Evolutionary conservation across 1,284 basidiomycete genomes (phyloP).

Genomic region (Ganoderma resinaceum): DNA sequence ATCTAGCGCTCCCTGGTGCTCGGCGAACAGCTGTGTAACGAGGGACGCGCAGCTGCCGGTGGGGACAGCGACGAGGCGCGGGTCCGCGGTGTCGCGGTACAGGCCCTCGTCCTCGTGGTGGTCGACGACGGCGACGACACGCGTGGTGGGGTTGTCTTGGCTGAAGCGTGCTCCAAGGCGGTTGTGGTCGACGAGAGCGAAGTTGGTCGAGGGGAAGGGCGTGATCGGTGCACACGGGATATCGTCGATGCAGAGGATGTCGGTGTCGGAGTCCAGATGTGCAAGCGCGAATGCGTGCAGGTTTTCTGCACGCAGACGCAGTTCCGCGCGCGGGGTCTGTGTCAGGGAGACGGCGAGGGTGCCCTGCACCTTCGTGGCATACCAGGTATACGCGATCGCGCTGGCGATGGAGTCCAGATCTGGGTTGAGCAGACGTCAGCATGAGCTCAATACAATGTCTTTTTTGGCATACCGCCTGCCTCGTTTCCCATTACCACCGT

Average conservation of each 20-base stretch:
- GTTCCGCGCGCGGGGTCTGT: conserved; percentile 73
- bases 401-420: conserved; percentile 91
- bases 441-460: conserved; percentile 7
- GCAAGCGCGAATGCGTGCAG: conserved; percentile 71
- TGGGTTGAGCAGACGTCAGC: conserved; percentile 40
- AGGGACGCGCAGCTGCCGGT: conserved; percentile 86
- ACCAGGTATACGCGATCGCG: conserved; percentile 83
- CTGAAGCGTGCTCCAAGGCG: conserved; percentile 63
- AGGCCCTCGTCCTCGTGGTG: conserved; percentile 90
- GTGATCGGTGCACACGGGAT: conserved; percentile 45
- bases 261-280: conserved; percentile 51
- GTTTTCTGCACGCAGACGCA: conserved; percentile 89
- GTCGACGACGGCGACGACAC: conserved; percentile 86
- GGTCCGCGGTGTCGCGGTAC: conserved; percentile 67
- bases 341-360: conserved; percentile 74
- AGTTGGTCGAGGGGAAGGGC: conserved; percentile 64
- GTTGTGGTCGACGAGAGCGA: conserved; percentile 93
- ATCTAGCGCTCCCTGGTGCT: conserved; percentile 37
- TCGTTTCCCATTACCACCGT: conserved; percentile 91
- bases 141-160: conserved; percentile 45
- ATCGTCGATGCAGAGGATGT: conserved; percentile 67
- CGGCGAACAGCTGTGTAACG: conserved; percentile 62
- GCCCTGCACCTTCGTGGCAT: conserved; percentile 58
- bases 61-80: conserved; percentile 67
- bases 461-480: conserved; percentile 74